Base-by-base conservation (phyloP, 2,329 filamentous ascomycete genomes). In the Ascochyta rabiei region DNA sequence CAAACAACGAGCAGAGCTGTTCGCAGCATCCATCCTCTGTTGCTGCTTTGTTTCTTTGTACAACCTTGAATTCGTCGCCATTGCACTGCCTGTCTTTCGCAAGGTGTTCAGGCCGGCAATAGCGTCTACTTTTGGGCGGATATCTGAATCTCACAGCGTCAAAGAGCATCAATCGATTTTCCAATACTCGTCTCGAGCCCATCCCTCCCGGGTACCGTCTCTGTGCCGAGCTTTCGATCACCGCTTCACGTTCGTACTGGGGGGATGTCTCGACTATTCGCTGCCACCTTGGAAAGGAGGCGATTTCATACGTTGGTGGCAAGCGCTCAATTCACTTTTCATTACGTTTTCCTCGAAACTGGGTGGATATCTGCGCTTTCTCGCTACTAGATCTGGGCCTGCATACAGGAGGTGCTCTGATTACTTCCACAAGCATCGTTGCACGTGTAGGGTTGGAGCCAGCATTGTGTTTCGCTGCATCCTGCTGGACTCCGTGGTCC, bases 311-410 rank as follows among this genome's bases (percentile, higher is more conserved):
- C 48, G 42, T 55, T 57, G 63, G 63, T 43, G 58, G 63, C 56
- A 44, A 64, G 62, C 60, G 60, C 60, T 61, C 55, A 40, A 55
- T 63, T 55, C 45, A 35, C 41, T 37, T 58, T 47, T 57, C 47
- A 35, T 49, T 44, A 43, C 33, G 35, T 37, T 53, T 47, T 55
- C 33, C 44, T 47, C 56, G 56, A 64, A 63, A 63, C 42, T 63
- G 64, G 64, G 63, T 56, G 64, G 64, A 52, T 53, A 52, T 60
- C 48, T 67, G 62, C 60, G 56, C 61, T 48, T 63, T 64, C 52
- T 61, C 45, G 63, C 61, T 56, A 61, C 52, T 67, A 67, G 64
- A 67, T 56, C 48, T 54, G 60, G 64, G 63, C 60, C 60, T 66
- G 64, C 64, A 62, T 67, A 63, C 45, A 50, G 64, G 64, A 61